Percentiles rank a stretch among this genome's conserved stretches.
These are phyloP conservation scores for Phaeosphaeriaceae sp. DNA, from an alignment of 2,329 filamentous ascomycete species.

Conservation along the genomic window DNA sequence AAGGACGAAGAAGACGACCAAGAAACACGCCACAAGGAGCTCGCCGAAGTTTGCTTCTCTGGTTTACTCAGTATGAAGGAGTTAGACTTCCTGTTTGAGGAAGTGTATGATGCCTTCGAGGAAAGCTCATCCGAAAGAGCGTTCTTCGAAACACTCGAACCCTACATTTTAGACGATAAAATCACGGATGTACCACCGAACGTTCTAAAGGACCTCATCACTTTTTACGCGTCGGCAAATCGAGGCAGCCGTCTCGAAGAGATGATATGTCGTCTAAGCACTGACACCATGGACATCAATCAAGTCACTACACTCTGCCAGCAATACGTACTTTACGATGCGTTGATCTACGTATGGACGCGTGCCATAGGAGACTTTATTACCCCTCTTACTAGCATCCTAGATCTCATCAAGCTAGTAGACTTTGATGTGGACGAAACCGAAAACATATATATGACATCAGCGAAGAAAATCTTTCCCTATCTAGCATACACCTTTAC, in stretches of 20 bases:
- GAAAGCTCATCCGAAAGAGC: conserved; percentile 74
- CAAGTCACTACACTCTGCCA: conserved; percentile 91
- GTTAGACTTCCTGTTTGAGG: conserved; percentile 85
- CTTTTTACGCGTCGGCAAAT: conserved; percentile 77
- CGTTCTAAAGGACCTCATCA: conserved; percentile 84
- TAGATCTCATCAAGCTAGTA: conserved; percentile 66
- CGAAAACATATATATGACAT: conserved; percentile 68
- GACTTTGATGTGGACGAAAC: conserved; percentile 63
- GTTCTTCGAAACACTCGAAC: conserved; percentile 87
- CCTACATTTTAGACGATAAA: conserved; percentile 80
- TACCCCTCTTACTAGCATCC: conserved; percentile 84
- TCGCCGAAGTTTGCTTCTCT: conserved; percentile 82
- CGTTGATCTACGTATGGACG: conserved; percentile 96
- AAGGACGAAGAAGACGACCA: conserved; percentile 59
- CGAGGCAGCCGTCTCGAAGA: conserved; percentile 84
- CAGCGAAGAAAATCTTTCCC: conserved; percentile 89
- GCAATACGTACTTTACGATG: conserved; percentile 90
- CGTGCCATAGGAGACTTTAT: conserved; percentile 87
- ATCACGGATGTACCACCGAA: conserved; percentile 79
- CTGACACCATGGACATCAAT: conserved; percentile 89
- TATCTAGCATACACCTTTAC: conserved; percentile 93
- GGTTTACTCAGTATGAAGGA: conserved; percentile 82
- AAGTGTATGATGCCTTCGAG: conserved; percentile 89
- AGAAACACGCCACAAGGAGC: conserved; percentile 69
- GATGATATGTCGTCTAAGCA: conserved; percentile 92